Evolutionary conservation across 2,329 filamentous ascomycete genomes (phyloP), one percentile per base, ranked within the genome.

Genomic region (Pseudogymnoascus sp.): DNA sequence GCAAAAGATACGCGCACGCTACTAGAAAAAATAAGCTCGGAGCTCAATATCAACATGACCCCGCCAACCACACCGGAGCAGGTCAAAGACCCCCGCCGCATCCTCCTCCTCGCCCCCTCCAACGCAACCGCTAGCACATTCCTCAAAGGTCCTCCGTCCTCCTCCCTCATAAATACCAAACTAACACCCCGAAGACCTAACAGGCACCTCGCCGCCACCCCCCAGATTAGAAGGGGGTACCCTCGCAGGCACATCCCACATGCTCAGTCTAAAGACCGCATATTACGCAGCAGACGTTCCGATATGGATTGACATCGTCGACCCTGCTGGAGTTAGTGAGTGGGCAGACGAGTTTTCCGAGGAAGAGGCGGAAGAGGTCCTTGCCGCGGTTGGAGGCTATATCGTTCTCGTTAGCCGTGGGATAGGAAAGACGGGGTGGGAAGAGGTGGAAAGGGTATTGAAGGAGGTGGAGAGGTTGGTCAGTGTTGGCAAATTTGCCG

Each of bases 241-340:
- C 2, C 75, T 86, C 33, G 85, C 86, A 1, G 86, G 86, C 25
- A 80, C 79, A 35, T 84, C 85, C 14, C 85, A 88, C 68, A 71
- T 74, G 45, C 78, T 86, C 33, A 64, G 74, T 7, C 74, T 89
- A 62, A 77, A 78, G 64, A 89, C 84, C 19, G 68, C 76, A 12
- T 89, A 89, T 76, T 89, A 88, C 75, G 78, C 74, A 23, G 79
- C 84, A 61, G 77, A 77, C 0, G 76, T 89, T 3, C 84, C 86
- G 45, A 77, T 89, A 66, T 89, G 86, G 86, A 77, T 89, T n/a
- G 86, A 89, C 69, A 59, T 58, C 6, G 52, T 36, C 19, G 22
- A 12, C 12, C 35, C 60, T 1, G 28, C 6, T 19, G 60, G 64
- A 9, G 66, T 71, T 1, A 19, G 62, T 9, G 45, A 58, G 36